phyloP scores from a whole-genome alignment of 2,329 filamentous ascomycete species.

The Neophaeococcomyces aloes region DNA sequence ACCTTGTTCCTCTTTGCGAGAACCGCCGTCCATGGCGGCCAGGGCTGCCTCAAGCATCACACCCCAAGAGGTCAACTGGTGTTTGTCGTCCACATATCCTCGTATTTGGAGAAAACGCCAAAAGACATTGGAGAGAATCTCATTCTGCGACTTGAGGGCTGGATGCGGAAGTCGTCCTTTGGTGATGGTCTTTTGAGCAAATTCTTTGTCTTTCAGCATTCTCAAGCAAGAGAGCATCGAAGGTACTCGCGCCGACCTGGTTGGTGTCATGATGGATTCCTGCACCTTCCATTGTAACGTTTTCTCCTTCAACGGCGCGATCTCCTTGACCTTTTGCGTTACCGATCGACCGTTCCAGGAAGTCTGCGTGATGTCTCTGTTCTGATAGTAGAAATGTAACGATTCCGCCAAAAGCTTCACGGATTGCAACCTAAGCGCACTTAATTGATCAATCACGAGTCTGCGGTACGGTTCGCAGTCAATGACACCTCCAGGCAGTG shows the following conservation, averaged over 20 bases:
- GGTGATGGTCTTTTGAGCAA: slow-evolving; percentile 57
- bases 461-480: slow-evolving; percentile 69
- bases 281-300: slow-evolving; percentile 64
- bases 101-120: slow-evolving; percentile 86
- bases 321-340: slow-evolving; percentile 50
- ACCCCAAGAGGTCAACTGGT: slow-evolving; percentile 76
- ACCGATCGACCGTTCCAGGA: slow-evolving; percentile 74
- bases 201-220: slow-evolving; percentile 58
- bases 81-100: slow-evolving; percentile 68
- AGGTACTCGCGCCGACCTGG: slow-evolving; percentile 27
- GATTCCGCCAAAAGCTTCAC: slow-evolving; percentile 68
- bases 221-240: slow-evolving; percentile 36
- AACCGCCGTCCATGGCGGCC: slow-evolving; percentile 46
- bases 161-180: slow-evolving; percentile 12
- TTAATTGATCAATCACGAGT: slow-evolving; percentile 63
- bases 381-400: slow-evolving; percentile 72
- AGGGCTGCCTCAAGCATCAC: slow-evolving; percentile 64
- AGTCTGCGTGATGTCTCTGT: slow-evolving; percentile 64
- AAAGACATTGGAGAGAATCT: slow-evolving; percentile 63
- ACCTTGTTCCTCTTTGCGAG: slow-evolving; percentile 62
- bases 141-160: slow-evolving; percentile 49
- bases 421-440: slow-evolving; percentile 63
- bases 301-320: slow-evolving; percentile 44
- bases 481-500: slow-evolving; percentile 76
- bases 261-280: slow-evolving; percentile 33